Evolutionary conservation across 352 stramenopile species (phyloP).

Genomic region (Phytophthora pistaciae): DNA sequence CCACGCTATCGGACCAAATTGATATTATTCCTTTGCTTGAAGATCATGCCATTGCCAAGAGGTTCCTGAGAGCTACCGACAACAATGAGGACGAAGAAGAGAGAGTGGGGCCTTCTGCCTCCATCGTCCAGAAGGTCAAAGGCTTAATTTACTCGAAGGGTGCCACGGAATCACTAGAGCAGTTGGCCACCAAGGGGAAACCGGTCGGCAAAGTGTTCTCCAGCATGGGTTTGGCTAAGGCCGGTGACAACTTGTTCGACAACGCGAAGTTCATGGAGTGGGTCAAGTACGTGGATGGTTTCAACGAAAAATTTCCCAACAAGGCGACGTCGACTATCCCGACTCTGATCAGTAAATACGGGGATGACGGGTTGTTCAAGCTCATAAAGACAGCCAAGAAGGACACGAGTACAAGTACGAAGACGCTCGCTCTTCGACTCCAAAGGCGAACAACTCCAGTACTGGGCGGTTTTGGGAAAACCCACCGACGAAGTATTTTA

Average conservation of each 20-base stretch:
- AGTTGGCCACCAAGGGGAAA: neutral
- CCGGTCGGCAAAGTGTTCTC: neutral
- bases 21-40: neutral
- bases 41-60: neutral
- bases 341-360: neutral
- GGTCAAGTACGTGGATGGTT: conserved; percentile 8
- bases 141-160: neutral
- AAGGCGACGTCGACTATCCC: neutral
- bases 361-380: neutral
- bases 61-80: neutral
- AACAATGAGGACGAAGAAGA: neutral
- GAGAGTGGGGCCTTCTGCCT: neutral
- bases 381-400: neutral
- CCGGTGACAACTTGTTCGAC: neutral
- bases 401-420: neutral
- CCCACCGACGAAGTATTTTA: neutral
- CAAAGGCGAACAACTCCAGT: neutral
- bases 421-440: neutral
- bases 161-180: neutral
- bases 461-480: neutral
- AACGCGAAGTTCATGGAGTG: neutral
- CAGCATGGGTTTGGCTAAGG: neutral
- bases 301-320: neutral
- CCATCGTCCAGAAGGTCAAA: neutral
- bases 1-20: neutral